A percentile compares a stretch with the other conserved stretches of the same genome.
phyloP scores from a whole-genome alignment of 805 yeast species.

The Spathaspora arborariae region DNA sequence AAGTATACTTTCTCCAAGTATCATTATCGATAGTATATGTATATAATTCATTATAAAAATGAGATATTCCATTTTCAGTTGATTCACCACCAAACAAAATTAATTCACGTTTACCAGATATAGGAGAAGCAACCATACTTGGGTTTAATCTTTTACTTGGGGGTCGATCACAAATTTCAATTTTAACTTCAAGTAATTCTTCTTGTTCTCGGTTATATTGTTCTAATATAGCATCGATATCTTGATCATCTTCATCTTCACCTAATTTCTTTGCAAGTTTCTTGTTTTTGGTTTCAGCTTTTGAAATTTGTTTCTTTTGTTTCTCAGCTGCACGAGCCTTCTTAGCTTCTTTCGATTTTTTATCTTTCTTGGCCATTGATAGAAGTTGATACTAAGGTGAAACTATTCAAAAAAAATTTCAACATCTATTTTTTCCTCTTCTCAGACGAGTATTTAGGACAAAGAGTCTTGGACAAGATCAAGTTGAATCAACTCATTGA shows the following conservation, averaged over 20 bases:
- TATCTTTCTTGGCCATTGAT: constrained; percentile 82
- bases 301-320: constrained; percentile 67
- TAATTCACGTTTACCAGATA: constrained; percentile 72
- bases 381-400: not conserved
- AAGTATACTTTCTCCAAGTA: constrained; percentile 73
- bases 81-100: constrained; percentile 88
- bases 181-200: constrained; percentile 64
- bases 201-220: constrained; percentile 79
- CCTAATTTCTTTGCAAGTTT: constrained; percentile 71
- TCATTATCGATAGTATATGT: constrained; percentile 73
- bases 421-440: not conserved
- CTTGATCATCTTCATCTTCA: constrained; percentile 80
- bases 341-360: constrained; percentile 86
- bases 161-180: constrained; percentile 60
- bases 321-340: constrained; percentile 85
- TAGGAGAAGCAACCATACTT: constrained; percentile 70
- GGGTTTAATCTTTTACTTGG: constrained; percentile 62
- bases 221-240: constrained; percentile 77
- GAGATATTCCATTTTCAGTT: constrained; percentile 47
- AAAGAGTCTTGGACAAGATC: too few species aligned
- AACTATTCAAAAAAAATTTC: not conserved
- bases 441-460: too few species aligned
- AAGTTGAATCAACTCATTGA: too few species aligned
- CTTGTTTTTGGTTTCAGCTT: constrained; percentile 71
- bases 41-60: constrained; percentile 78